A percentile compares a stretch with the other conserved stretches of the same genome.
These are phyloP conservation scores for Cyamopsis tetragonoloba DNA, from an alignment of 306 rosid genomes.

Conservation along the genomic window DNA sequence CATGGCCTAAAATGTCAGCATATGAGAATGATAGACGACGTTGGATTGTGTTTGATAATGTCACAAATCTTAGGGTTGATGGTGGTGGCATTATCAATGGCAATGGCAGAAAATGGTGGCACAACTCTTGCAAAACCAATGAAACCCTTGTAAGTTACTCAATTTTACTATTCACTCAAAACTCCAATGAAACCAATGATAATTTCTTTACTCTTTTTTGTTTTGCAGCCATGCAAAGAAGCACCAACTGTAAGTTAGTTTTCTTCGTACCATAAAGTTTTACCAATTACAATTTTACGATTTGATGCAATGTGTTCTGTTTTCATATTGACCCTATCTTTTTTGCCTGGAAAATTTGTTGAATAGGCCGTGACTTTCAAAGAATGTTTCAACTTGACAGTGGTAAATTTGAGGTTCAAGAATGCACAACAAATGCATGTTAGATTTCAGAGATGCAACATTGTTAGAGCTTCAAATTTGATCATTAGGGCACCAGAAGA, in stretches of 20 bases:
- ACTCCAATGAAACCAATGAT: not conserved
- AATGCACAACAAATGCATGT: constrained; percentile 84
- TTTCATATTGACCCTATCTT: not conserved
- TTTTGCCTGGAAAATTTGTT: not conserved
- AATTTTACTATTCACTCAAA: not conserved
- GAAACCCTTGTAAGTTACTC: constrained; percentile 41
- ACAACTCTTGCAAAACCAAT: constrained; percentile 69
- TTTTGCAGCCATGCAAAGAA: constrained; percentile 59
- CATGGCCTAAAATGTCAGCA: constrained; percentile 49
- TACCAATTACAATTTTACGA: not conserved
- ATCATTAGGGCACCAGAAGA: constrained; percentile 52
- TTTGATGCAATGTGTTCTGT: not conserved
- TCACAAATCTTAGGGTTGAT: constrained; percentile 42
- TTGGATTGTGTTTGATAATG: constrained; percentile 54
- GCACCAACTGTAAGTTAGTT: constrained; percentile 71
- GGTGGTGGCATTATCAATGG: constrained; percentile 76
- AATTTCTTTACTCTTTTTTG: not conserved
- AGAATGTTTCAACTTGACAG: constrained; percentile 47
- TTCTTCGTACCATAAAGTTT: not conserved
- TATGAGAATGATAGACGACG: constrained; percentile 33
- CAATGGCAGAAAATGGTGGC: constrained; percentile 87
- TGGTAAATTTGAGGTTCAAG: constrained; percentile 34
- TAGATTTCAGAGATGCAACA: constrained; percentile 39
- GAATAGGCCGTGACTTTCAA: constrained; percentile 66
- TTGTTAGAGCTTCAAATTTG: constrained; percentile 47